Conservation (phyloP, 2,329 filamentous ascomycete species). For the Mycosphaerella arachidis region DNA sequence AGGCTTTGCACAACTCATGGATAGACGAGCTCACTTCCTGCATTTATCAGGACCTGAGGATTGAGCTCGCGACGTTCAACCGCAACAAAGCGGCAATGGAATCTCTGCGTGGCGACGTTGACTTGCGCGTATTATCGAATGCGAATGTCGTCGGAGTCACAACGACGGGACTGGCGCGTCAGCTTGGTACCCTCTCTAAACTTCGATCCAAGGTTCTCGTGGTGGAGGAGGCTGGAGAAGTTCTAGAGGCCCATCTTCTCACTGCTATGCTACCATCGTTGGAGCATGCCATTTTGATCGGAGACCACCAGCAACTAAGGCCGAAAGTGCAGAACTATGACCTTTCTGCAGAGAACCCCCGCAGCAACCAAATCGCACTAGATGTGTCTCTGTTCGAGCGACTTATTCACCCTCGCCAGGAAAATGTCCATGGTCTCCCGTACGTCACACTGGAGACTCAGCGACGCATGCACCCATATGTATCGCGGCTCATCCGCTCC, state of each 20-base stretch:
- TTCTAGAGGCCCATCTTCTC: conserved; percentile 60
- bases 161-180: conserved; percentile 54
- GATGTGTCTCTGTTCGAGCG: conserved; percentile 60
- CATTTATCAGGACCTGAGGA: conserved; percentile 12
- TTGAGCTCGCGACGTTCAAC: conserved; percentile 11
- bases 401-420: conserved; percentile 53
- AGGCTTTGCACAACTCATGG: conserved; percentile 10
- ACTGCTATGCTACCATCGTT: conserved; percentile 56
- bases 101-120: conserved; percentile 27
- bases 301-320: conserved; percentile 60
- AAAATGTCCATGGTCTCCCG: conserved; percentile 30
- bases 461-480: conserved; percentile 61
- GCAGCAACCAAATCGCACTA: conserved; percentile 48
- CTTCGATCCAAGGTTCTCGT: conserved; percentile 31
- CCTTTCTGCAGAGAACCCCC: conserved; percentile 46
- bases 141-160: conserved; percentile 57
- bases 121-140: conserved; percentile 36
- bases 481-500: conserved; percentile 55
- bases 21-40: background rate
- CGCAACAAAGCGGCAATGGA: background rate
- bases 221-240: conserved; percentile 62
- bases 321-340: conserved; percentile 51
- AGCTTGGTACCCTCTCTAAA: conserved; percentile 53
- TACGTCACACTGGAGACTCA: conserved; percentile 51
- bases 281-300: conserved; percentile 60